Evolutionary conservation across 202 grass and related monocot species (phyloP), one percentile per base, ranked within the genome.

Genomic region (Schoenoplectus tabernaemontani): DNA sequence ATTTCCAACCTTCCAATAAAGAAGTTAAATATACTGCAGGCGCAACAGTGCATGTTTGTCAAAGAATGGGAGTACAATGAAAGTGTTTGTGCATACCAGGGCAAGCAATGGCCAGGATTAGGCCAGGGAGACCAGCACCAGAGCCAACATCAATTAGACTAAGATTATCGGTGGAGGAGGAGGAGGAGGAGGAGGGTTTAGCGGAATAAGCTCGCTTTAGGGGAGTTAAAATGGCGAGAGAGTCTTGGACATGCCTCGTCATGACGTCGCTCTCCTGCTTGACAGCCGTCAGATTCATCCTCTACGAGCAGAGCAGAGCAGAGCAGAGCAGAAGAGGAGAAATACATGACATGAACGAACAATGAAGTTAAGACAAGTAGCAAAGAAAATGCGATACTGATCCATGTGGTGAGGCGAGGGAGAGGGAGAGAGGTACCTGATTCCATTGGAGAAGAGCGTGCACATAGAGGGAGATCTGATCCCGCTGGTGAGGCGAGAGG

Each of bases 211-310:
- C 84, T 9, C 58, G 84, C 66, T 85, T 83, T 16, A 98, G 78
- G 0, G 95, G 89, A 54, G 84, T 67, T 1, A 98, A 84, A 17
- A 94, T 82, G 10, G 91, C 78, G 19, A 97, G 83, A 7, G 91
- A 93, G 82, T 97, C 91, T 0, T 33, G 85, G 15, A 97, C 91
- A 76, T 97, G 94, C 42, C 94, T 88, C 41, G 77, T 87, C 94
- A 97, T 97, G 46, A 97, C 94, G 73, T 93, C 84, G 67, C 57
- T 64, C 84, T 90, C 86, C 46, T 90, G 87, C 2, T 78, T 92
- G 59, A 90, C 87, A 60, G 94, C 94, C 26, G 94, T 97, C 39
- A 97, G 87, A 71, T 97, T 97, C 91, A 97, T 93, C 68, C 73
- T 87, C 94, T 97, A 82, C 38, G 78, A 42, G 46, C 9, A 57